These are phyloP conservation scores for Candida chauliodis DNA, from an alignment of 805 yeast genomes.

Conservation along the genomic window DNA sequence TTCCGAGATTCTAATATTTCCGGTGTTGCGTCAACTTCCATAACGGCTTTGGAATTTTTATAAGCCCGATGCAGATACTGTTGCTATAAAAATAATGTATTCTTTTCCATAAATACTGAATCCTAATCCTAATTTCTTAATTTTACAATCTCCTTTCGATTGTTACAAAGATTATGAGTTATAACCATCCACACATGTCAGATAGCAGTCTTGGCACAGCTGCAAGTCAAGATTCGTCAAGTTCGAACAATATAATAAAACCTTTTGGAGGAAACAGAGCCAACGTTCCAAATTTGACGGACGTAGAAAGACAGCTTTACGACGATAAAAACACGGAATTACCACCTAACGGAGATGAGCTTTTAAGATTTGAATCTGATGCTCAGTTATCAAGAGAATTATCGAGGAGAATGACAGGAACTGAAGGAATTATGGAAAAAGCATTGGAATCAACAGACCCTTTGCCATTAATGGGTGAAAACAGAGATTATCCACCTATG, in stretches of 20 bases:
- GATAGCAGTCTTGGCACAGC: background rate
- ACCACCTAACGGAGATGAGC: conserved; percentile 18
- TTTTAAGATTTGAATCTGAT: conserved; percentile 21
- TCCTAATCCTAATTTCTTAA: too few relatives aligned
- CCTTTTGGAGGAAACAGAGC: background rate
- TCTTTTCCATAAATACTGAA: too few relatives aligned
- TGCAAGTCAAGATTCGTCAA: background rate
- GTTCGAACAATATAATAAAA: background rate
- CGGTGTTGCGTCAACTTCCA: too few relatives aligned
- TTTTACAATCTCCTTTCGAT: background rate
- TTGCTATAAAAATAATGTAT: background rate
- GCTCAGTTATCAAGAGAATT: conserved; percentile 18
- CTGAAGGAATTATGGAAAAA: conserved; percentile 23
- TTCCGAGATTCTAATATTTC: too few relatives aligned
- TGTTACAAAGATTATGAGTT: background rate
- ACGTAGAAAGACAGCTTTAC: background rate
- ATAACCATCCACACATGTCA: background rate
- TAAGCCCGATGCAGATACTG: background rate
- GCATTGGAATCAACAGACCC: conserved; percentile 26
- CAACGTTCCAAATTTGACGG: background rate
- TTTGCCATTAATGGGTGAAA: conserved; percentile 59
- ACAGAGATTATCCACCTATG: conserved; percentile 57
- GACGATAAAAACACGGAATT: background rate
- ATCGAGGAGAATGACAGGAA: conserved; percentile 24
- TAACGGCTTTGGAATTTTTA: background rate